Evolutionary conservation across 1,139 yeast genomes (phyloP).

Genomic region (Blastobotrys aristatus): DNA sequence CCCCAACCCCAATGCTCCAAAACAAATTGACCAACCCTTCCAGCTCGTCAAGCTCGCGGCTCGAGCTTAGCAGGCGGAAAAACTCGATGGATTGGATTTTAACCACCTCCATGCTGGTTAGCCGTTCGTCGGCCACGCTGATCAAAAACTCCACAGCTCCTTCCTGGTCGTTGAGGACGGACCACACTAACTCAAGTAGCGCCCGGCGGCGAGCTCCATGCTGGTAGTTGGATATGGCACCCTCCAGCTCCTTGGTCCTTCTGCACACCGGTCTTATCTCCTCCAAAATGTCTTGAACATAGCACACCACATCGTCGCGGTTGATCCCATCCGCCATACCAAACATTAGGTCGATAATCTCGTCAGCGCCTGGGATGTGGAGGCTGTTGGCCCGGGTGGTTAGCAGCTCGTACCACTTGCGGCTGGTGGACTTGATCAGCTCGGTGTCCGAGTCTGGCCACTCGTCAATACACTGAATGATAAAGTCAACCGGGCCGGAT

Average conservation of each 20-base stretch:
- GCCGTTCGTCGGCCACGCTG: neutral
- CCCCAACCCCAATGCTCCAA: conserved; percentile 5
- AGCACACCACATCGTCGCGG: neutral
- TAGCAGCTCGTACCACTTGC: neutral
- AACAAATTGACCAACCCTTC: neutral
- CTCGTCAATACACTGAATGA: neutral
- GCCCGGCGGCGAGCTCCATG: neutral
- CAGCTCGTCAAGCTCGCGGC: neutral
- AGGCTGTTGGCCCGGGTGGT: neutral
- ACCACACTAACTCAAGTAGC: neutral
- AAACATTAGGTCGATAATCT: neutral
- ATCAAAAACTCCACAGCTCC: neutral
- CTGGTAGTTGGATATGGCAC: neutral
- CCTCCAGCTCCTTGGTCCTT: neutral
- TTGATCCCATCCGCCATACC: neutral
- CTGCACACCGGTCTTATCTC: neutral
- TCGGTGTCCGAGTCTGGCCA: neutral
- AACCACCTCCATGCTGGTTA: neutral
- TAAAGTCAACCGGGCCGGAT: conserved; percentile 5
- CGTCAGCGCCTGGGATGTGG: neutral
- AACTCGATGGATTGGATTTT: neutral
- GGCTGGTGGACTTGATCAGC: neutral
- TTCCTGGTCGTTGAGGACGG: neutral
- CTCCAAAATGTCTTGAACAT: neutral
- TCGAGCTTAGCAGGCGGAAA: neutral